Percentiles rank a stretch among this genome's conserved stretches.
Conservation (phyloP, 345 rosid genomes). For the Eucalyptus erythrocorys region DNA sequence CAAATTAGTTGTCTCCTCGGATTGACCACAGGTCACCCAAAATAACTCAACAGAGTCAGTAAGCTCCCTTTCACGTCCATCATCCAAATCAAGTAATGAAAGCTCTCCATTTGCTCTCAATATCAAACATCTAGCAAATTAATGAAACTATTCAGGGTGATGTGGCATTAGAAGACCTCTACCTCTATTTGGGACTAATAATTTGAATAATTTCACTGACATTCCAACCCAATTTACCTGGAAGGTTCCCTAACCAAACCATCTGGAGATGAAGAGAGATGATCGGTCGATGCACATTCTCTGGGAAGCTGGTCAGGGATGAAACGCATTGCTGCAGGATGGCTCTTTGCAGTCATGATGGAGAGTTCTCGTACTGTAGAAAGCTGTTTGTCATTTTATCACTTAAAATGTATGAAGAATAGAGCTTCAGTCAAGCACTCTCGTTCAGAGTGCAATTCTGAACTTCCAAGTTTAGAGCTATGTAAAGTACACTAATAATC, state of each 20-base stretch:
- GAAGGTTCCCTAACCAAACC: constrained; percentile 58
- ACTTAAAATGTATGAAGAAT: constrained; percentile 71
- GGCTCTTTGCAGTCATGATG: constrained; percentile 99
- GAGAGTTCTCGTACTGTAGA: constrained; percentile 99
- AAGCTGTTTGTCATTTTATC: constrained; percentile 99
- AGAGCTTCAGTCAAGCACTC: constrained; percentile 16
- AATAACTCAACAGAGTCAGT: constrained; percentile 92
- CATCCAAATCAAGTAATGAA: constrained; percentile 92
- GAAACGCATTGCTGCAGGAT: constrained; percentile 99
- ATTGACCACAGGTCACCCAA: constrained; percentile 98
- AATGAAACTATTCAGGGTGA: constrained; percentile 12
- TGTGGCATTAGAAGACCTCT: neutral
- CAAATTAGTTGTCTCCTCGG: constrained; percentile 74
- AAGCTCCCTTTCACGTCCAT: constrained; percentile 94
- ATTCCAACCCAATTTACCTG: constrained; percentile 35
- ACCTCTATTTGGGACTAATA: neutral
- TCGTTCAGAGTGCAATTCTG: constrained; percentile 2
- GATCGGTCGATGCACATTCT: constrained; percentile 29
- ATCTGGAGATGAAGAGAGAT: constrained; percentile 28
- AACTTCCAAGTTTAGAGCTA: neutral
- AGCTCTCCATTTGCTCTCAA: constrained; percentile 92
- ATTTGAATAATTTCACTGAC: neutral
- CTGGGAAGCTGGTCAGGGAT: constrained; percentile 78
- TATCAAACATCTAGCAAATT: constrained; percentile 70
- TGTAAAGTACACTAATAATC: neutral